Evolutionary conservation across 352 stramenopile genomes (phyloP).

Genomic region (Peronospora tabacina): DNA sequence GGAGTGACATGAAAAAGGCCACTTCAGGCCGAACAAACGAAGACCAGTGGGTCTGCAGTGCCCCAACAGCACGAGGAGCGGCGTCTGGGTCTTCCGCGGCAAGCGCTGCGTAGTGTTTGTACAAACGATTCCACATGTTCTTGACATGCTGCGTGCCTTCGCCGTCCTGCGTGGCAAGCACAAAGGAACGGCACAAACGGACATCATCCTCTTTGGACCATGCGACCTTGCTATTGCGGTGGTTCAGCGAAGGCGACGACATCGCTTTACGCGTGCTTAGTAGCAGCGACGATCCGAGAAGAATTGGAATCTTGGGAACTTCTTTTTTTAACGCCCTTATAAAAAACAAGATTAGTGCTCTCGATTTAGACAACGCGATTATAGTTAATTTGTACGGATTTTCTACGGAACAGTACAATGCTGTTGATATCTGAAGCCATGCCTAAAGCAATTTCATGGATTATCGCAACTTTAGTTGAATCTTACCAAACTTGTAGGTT

Average conservation of each 20-base stretch:
- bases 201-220: conserved; percentile 29
- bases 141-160: conserved; percentile 25
- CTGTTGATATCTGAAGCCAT: too few relatives aligned
- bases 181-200: conserved; percentile 26
- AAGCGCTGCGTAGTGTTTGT: conserved; percentile 17
- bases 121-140: conserved; percentile 28
- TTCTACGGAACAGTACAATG: too few relatives aligned
- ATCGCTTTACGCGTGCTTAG: conserved; percentile 6
- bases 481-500: too few relatives aligned
- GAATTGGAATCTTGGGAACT: conserved; percentile 15
- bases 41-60: conserved; percentile 29
- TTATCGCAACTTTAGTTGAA: too few relatives aligned
- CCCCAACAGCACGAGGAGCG: conserved; percentile 17
- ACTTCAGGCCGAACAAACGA: conserved; percentile 25
- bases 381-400: too few relatives aligned
- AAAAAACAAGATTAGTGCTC: background rate
- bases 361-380: too few relatives aligned
- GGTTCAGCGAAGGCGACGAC: conserved; percentile 11
- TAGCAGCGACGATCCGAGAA: background rate
- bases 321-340: background rate
- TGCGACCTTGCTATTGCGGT: conserved; percentile 22
- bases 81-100: conserved; percentile 13
- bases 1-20: conserved; percentile 23
- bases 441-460: too few relatives aligned
- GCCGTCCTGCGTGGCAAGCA: conserved; percentile 21